Evolutionary conservation across 2,329 filamentous ascomycete genomes (phyloP), one percentile per base, ranked within the genome.

Genomic region (Aspergillus cejpii): DNA sequence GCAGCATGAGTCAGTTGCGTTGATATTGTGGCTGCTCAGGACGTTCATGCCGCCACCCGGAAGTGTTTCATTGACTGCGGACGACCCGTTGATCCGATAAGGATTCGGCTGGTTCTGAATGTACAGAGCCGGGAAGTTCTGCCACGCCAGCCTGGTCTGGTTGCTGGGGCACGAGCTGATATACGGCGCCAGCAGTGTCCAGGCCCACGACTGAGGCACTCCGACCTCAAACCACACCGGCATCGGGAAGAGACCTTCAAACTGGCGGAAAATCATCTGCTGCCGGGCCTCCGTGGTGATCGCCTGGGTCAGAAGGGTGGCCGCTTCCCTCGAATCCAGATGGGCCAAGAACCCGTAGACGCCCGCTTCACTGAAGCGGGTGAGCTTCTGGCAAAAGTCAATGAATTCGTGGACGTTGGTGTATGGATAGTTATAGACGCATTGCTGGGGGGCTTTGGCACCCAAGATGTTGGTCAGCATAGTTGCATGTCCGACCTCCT

Each of bases 381-480:
- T 92, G n/a, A 92, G 69, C 67, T 89, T 89, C 68, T 91, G 85
- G 65, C 79, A 83, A 69, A 92, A 92, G 70, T 92, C 87, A 57
- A 92, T 73, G 60, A 80, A 91, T 65, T 92, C 86, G 43, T 75
- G 78, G 0, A 91, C 81, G 24, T 79, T 89, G 44, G 71, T 78
- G 60, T 80, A 86, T 1, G 87, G 87, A 61, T 92, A 92, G 69
- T 88, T 81, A 72, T 94, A 94, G 0, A 77, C 82, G 71, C 87
- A 92, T 62, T 88, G 83, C 42, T 75, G 74, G 0, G 86, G 85
- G 0, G 87, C 84, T 47, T 79, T 64, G 0, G 74, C 65, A 7
- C 87, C 87, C 1, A 92, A 79, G 68, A 92, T 85, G 69, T 90
- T 89, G 60, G 77, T 80, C 27, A 94, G 64, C 2, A 90, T 72